Evolutionary conservation across 306 rosid species (phyloP).

Genomic region (Urtica urens): DNA sequence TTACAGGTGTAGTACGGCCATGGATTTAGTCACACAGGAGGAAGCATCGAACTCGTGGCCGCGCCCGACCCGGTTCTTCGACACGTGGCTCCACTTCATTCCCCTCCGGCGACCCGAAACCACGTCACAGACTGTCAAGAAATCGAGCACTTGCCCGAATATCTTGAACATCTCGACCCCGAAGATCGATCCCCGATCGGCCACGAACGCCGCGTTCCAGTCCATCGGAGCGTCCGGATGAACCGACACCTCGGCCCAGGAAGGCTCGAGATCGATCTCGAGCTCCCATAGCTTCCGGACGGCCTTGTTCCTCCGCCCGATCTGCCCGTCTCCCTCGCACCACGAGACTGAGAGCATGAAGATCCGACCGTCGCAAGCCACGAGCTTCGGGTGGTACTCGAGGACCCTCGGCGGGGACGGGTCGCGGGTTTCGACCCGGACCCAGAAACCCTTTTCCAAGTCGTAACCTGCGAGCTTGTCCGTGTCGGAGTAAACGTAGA

Average conservation of each 20-base stretch:
- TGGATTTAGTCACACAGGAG: slow-evolving; percentile 74
- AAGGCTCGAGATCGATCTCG: slow-evolving; percentile 77
- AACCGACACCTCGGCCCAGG: slow-evolving; percentile 76
- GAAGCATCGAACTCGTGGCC: slow-evolving; percentile 92
- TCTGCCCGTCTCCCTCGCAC: slow-evolving; percentile 98
- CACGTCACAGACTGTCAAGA: slow-evolving; percentile 76
- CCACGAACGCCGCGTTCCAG: slow-evolving; percentile 85
- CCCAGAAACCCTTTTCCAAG: slow-evolving; percentile 75
- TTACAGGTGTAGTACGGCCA: slow-evolving; percentile 68
- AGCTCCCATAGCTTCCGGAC: slow-evolving; percentile 92
- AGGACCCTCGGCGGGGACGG: slow-evolving; percentile 65
- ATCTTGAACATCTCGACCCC: slow-evolving; percentile 98
- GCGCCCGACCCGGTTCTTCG: slow-evolving; percentile 71
- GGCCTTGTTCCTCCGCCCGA: slow-evolving; percentile 90
- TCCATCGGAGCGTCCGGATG: slow-evolving; percentile 99
- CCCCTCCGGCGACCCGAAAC: slow-evolving; percentile 38
- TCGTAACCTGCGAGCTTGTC: slow-evolving; percentile 86
- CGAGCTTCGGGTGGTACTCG: slow-evolving; percentile 84
- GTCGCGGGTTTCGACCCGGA: slow-evolving; percentile 60
- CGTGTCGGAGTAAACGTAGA: slow-evolving; percentile 83
- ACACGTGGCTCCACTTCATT: slow-evolving; percentile 73
- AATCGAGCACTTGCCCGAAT: slow-evolving; percentile 91
- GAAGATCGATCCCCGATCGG: slow-evolving; percentile 63
- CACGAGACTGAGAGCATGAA: slow-evolving; percentile 88
- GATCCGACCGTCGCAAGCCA: slow-evolving; percentile 57